Evolutionary conservation across 768 basidiomycete genomes (phyloP).

Genomic region (Collybiopsis confluens): DNA sequence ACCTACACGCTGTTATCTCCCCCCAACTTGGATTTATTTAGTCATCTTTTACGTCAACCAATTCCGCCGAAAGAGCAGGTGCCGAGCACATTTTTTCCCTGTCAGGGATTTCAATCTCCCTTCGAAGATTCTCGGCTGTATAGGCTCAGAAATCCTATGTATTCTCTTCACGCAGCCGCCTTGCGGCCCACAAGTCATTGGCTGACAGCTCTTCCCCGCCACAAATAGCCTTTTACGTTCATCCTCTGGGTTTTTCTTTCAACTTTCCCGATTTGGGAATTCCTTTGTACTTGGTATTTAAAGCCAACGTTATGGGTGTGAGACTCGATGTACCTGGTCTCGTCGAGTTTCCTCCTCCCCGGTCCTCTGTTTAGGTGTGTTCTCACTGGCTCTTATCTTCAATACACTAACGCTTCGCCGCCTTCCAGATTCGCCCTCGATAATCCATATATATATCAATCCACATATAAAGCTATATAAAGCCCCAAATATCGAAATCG

Average conservation of each 20-base stretch:
- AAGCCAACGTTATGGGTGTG: conserved; percentile 4
- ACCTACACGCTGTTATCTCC: conserved; percentile 8
- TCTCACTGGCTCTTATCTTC: not conserved
- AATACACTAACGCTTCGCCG: not conserved
- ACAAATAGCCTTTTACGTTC: not conserved
- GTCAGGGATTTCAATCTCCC: conserved; percentile 2
- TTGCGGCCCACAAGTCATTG: conserved; percentile 1
- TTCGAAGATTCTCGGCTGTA: not conserved
- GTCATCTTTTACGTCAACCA: conserved; percentile 10
- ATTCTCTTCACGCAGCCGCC: conserved; percentile 3
- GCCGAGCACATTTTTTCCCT: not conserved
- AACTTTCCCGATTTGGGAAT: conserved; percentile 9
- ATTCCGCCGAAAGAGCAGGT: not conserved
- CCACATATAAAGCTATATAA: no score
- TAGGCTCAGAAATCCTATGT: not conserved
- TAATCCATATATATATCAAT: no score
- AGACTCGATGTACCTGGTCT: no score
- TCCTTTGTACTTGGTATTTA: conserved; percentile 11
- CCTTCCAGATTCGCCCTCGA: not conserved
- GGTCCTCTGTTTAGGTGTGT: conserved; percentile 3
- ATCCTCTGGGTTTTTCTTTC: conserved; percentile 7
- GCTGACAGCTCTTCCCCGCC: not conserved
- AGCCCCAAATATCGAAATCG: no score
- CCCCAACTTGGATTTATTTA: not conserved
- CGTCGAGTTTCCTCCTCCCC: not conserved